phyloP scores from a whole-genome alignment of 1,284 basidiomycete species.

The Tylopilus sp. region DNA sequence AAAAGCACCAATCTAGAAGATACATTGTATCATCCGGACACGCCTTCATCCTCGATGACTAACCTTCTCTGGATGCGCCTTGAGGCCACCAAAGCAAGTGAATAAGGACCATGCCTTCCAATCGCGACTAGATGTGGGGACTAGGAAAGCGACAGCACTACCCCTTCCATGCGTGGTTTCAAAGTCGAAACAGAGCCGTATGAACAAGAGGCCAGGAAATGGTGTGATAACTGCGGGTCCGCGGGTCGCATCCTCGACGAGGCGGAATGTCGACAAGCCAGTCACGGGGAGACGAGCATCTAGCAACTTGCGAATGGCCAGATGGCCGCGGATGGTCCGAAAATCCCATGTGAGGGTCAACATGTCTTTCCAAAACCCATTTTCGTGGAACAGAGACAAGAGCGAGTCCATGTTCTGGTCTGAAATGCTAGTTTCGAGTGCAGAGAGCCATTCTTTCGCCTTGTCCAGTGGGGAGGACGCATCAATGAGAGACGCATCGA shows the following conservation, averaged over 20 bases:
- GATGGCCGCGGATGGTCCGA: slow-evolving; percentile 35
- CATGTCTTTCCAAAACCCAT: slow-evolving; percentile 42
- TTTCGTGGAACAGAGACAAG: slow-evolving; percentile 30
- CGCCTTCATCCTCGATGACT: background rate
- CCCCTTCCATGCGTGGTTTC: slow-evolving; percentile 37
- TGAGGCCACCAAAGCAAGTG: slow-evolving; percentile 60
- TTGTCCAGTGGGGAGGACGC: slow-evolving; percentile 22
- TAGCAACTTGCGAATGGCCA: slow-evolving; percentile 31
- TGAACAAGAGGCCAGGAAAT: slow-evolving; percentile 27
- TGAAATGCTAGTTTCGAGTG: slow-evolving; percentile 36
- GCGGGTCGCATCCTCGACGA: slow-evolving; percentile 24
- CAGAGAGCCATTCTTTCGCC: slow-evolving; percentile 37
- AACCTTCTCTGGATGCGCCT: slow-evolving; percentile 52
- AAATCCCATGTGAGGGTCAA: slow-evolving; percentile 43
- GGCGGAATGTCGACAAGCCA: slow-evolving; percentile 35
- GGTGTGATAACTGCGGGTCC: slow-evolving; percentile 31
- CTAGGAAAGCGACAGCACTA: slow-evolving; percentile 27
- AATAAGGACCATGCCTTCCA: slow-evolving; percentile 48
- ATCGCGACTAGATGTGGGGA: slow-evolving; percentile 21
- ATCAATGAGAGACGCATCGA: slow-evolving; percentile 21
- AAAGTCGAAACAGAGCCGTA: slow-evolving; percentile 37
- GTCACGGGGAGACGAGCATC: slow-evolving; percentile 33
- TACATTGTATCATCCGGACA: background rate
- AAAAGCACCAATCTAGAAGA: slow-evolving; percentile 23
- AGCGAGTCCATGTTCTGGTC: slow-evolving; percentile 29